phyloP scores from a whole-genome alignment of 768 basidiomycete species.

The Collybia sp. region DNA sequence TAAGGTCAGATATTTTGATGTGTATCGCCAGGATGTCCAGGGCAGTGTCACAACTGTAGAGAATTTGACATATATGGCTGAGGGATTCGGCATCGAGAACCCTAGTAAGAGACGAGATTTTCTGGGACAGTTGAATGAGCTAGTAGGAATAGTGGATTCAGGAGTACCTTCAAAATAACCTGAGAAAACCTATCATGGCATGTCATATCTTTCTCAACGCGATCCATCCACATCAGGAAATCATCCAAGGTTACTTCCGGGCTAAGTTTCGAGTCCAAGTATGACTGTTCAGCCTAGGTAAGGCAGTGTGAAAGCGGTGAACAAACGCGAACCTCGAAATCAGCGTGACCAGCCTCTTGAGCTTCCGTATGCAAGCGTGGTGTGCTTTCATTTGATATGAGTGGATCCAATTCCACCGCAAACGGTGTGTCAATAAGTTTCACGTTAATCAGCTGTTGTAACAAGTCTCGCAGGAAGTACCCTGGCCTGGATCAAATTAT shows the following conservation, averaged over 20 bases:
- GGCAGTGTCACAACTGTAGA: conserved; percentile 52
- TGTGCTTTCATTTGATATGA: conserved; percentile 40
- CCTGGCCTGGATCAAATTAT: conserved; percentile 15
- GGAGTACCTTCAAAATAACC: conserved; percentile 50
- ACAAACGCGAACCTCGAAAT: conserved; percentile 45
- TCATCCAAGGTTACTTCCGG: conserved; percentile 41
- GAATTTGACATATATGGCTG: conserved; percentile 63
- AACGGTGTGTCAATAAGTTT: conserved; percentile 53
- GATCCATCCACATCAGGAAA: conserved; percentile 30
- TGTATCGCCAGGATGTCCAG: conserved; percentile 72
- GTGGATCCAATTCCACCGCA: conserved; percentile 46
- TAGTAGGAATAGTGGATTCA: neutral
- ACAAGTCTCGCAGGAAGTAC: conserved; percentile 41
- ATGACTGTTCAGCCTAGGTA: conserved; percentile 31
- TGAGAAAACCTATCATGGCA: conserved; percentile 57
- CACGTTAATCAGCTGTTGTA: conserved; percentile 48
- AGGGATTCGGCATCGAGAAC: conserved; percentile 64
- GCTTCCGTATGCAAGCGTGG: conserved; percentile 54
- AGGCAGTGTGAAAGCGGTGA: conserved; percentile 4
- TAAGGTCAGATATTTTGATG: conserved; percentile 55
- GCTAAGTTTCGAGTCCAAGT: conserved; percentile 54
- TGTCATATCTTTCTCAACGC: conserved; percentile 50
- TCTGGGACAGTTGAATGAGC: conserved; percentile 30
- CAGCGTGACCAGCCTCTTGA: conserved; percentile 52
- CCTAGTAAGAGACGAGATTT: conserved; percentile 47